phyloP scores from a whole-genome alignment of 169 alveolate species.

The Plasmodium adleri region DNA sequence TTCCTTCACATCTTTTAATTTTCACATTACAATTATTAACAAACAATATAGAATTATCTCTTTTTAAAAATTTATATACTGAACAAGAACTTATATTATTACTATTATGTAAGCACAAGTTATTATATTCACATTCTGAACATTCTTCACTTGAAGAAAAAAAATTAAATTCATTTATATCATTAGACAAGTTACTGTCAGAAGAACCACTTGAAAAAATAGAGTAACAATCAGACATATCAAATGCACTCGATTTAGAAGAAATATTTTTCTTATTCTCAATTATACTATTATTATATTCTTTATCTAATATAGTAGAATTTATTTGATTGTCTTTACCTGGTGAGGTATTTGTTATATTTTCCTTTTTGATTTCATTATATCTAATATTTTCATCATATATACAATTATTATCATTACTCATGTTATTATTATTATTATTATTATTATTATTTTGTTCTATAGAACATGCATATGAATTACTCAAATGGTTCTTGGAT shows the following conservation, averaged over 20 bases:
- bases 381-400: no score
- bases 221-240: conserved; percentile 26
- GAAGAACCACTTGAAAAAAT: conserved; percentile 15
- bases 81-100: conserved; percentile 25
- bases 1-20: conserved; percentile 12
- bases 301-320: no score
- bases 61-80: conserved; percentile 43
- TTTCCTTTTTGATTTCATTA: no score
- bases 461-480: no score
- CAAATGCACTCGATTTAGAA: neutral
- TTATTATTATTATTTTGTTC: no score
- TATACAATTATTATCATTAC: no score
- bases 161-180: neutral
- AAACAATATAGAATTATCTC: conserved; percentile 23
- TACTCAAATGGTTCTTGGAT: no score
- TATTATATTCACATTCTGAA: conserved; percentile 31
- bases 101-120: conserved; percentile 19
- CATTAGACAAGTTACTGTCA: conserved; percentile 10
- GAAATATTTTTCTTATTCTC: neutral
- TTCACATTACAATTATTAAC: conserved; percentile 29
- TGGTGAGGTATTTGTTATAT: no score
- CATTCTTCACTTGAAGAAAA: conserved; percentile 17
- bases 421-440: no score
- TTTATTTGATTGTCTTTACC: no score
- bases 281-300: no score